phyloP scores from a whole-genome alignment of 2,329 filamentous ascomycete species.

The Beauveria caledonica region DNA sequence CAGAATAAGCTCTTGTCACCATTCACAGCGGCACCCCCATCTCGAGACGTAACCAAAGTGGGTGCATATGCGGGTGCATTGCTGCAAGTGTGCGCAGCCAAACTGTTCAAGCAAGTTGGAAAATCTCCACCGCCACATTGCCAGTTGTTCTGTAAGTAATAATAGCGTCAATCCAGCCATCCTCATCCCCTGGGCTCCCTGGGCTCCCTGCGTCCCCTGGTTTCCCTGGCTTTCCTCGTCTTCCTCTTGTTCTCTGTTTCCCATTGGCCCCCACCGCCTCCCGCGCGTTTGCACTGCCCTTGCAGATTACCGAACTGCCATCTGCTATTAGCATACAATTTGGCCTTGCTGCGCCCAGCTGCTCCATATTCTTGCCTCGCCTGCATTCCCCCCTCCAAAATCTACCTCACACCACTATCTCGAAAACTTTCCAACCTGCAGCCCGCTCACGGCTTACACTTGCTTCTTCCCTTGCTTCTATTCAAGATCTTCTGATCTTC shows the following conservation, averaged over 20 bases:
- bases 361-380: constrained; percentile 2
- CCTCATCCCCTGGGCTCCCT: not conserved
- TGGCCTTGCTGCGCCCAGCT: not conserved
- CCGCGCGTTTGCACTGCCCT: constrained; percentile 4
- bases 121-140: constrained; percentile 11
- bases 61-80: constrained; percentile 11
- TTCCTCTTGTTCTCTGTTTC: not conserved
- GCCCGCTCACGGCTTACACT: not conserved
- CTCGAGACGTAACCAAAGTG: not conserved
- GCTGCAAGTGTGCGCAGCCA: constrained; percentile 5
- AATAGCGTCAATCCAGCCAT: constrained; percentile 7
- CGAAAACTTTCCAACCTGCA: not conserved
- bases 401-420: not conserved
- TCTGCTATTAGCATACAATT: not conserved
- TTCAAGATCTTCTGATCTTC: not conserved
- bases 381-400: not conserved
- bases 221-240: not conserved
- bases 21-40: not conserved
- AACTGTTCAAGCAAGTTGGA: constrained; percentile 3
- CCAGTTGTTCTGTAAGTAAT: constrained; percentile 8
- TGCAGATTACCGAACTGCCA: constrained; percentile 8
- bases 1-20: not conserved
- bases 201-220: too few relatives aligned
- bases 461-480: not conserved
- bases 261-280: constrained; percentile 8